Conservation (phyloP, 2,329 filamentous ascomycete genomes). For the Fusarium liriodendri region DNA sequence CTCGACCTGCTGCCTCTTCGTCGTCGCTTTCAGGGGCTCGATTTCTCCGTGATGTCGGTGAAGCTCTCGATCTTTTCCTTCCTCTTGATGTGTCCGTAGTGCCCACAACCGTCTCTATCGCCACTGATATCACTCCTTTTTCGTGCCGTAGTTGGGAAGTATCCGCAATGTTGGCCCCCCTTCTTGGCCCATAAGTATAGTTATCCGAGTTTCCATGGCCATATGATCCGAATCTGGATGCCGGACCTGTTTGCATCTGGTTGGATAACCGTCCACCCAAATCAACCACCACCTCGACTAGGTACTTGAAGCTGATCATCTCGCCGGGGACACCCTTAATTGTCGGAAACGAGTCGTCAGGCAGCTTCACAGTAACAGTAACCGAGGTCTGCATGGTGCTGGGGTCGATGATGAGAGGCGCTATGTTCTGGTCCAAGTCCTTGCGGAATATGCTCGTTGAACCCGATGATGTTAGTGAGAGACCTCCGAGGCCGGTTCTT, state of each 20-base stretch:
- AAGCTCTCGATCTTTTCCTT: slow-evolving; percentile 41
- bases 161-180: slow-evolving; percentile 78
- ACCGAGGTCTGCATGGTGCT: slow-evolving; percentile 80
- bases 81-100: slow-evolving; percentile 77
- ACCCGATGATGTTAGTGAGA: slow-evolving; percentile 87
- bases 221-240: slow-evolving; percentile 54
- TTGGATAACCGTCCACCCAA: slow-evolving; percentile 86
- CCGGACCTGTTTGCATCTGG: slow-evolving; percentile 72
- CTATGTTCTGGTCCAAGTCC: slow-evolving; percentile 89
- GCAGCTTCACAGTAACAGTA: slow-evolving; percentile 85
- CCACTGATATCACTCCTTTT: slow-evolving; percentile 89
- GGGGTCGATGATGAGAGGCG: slow-evolving; percentile 89
- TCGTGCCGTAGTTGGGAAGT: slow-evolving; percentile 88
- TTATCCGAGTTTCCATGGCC: slow-evolving; percentile 43
- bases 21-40: slow-evolving; percentile 48
- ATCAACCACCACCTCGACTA: slow-evolving; percentile 92
- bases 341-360: slow-evolving; percentile 91
- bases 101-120: slow-evolving; percentile 89
- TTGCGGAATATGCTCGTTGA: slow-evolving; percentile 96
- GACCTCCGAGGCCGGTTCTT: slow-evolving; percentile 84
- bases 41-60: slow-evolving; percentile 43
- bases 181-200: slow-evolving; percentile 46
- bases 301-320: slow-evolving; percentile 96
- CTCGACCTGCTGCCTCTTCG: slow-evolving; percentile 41
- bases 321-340: slow-evolving; percentile 90